Percentiles rank a stretch among this genome's conserved stretches.
Evolutionary conservation across 176 grass and related monocot genomes (phyloP).

Genomic region (Carex pumila): DNA sequence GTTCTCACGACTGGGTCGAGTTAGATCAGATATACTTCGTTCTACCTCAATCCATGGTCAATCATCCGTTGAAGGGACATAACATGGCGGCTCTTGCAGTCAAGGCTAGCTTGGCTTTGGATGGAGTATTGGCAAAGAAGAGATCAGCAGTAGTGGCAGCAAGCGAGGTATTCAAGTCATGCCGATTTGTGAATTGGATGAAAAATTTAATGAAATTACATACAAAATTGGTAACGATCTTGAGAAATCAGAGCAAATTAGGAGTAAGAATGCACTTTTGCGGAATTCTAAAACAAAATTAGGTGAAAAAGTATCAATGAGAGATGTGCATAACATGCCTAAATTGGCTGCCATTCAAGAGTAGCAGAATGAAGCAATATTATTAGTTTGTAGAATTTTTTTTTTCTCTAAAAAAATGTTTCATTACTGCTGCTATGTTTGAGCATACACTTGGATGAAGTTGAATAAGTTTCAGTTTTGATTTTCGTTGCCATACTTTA

Average conservation of each 20-base stretch:
- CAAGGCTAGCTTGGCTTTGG: conserved; percentile 36
- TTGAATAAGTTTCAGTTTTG: background rate
- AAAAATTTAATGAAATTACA: background rate
- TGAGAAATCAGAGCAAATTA: background rate
- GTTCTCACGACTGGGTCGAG: conserved; percentile 9
- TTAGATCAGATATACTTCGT: conserved; percentile 56
- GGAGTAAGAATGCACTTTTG: background rate
- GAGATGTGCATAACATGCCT: background rate
- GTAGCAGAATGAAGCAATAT: background rate
- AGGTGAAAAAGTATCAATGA: background rate
- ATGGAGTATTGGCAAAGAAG: background rate
- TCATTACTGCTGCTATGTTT: background rate
- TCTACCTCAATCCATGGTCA: conserved; percentile 33
- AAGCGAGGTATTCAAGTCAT: conserved; percentile 9
- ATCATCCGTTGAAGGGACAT: conserved; percentile 17
- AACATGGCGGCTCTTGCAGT: conserved; percentile 59
- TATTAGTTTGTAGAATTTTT: background rate
- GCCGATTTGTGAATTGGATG: background rate
- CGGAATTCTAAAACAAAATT: background rate
- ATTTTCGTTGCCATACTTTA: background rate
- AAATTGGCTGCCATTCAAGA: conserved; percentile 1
- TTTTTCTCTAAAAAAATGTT: background rate
- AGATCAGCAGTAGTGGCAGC: background rate
- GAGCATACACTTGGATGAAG: too few relatives aligned
- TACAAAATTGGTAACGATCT: background rate